A percentile compares a stretch with the other conserved stretches of the same genome.
Conservation (phyloP, 2,329 filamentous ascomycete species). For the Arthrobotrys sinensis region DNA sequence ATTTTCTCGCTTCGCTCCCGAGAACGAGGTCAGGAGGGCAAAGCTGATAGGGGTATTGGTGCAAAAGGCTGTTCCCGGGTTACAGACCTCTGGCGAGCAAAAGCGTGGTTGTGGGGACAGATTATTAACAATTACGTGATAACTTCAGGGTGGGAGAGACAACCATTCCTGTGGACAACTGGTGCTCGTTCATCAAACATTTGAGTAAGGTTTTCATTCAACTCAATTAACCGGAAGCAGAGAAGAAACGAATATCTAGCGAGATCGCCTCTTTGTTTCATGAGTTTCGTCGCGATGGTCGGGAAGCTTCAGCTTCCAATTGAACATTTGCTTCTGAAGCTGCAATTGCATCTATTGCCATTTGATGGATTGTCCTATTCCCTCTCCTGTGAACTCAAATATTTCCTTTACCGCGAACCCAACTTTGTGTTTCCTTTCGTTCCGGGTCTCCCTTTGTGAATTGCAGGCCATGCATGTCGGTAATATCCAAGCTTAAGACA, state of each 20-base stretch:
- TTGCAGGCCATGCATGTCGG: conserved; percentile 22
- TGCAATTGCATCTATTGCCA: too few relatives aligned
- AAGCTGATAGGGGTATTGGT: background rate
- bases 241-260: background rate
- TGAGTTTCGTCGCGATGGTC: background rate
- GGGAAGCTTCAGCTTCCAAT: background rate
- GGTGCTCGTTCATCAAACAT: conserved; percentile 13
- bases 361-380: background rate
- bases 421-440: background rate
- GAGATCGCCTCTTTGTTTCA: background rate
- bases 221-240: background rate
- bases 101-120: conserved; percentile 20
- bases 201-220: background rate
- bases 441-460: background rate
- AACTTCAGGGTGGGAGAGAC: background rate
- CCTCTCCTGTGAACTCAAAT: background rate
- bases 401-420: conserved; percentile 4
- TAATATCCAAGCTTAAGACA: conserved; percentile 56
- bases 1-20: conserved; percentile 42
- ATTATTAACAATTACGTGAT: conserved; percentile 42
- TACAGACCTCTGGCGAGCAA: conserved; percentile 5
- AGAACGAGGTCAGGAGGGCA: conserved; percentile 12
- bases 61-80: conserved; percentile 12
- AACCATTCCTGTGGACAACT: conserved; percentile 10
- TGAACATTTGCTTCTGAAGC: background rate